Evolutionary conservation across 495 filamentous ascomycete genomes (phyloP), one percentile per base, ranked within the genome.

Genomic region (Chlorociboria aeruginascens): DNA sequence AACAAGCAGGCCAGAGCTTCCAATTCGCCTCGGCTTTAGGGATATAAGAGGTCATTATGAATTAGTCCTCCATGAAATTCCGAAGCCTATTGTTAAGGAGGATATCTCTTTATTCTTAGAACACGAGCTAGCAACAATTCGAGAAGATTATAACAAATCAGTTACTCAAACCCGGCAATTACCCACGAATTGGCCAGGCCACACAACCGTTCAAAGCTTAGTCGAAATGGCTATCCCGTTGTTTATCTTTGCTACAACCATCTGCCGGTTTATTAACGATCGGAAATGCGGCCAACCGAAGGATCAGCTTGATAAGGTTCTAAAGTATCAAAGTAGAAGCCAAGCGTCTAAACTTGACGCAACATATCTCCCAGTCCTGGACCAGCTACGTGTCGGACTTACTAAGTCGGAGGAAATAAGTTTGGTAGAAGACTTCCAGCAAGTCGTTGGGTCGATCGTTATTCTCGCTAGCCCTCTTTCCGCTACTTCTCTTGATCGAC

Each of bases 291-390:
- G 34, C 14, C 2, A 36, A 3, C 34, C 34, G 1, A 6, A 36
- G 11, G 14, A 36, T 2, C 11, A 36, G 6, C 14, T 6, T 12
- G 14, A 1, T 2, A 36, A 12, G 34, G 34, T 36, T 6, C 6
- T 36, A 6, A 14, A 36, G 6, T 36, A 36, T 36, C 34, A 6
- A 6, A 36, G 2, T 3, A 36, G 6, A 36, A 36, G 34, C 34
- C 34, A 36, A 14, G 34, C 2, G 6, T 14, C 14, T 2, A 6
- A 36, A 45, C 54, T 65, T 32, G 54, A 63, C 40, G 48, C 44
- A 33, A 63, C 63, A 3, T 65, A 65, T 49, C 63, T 61, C 32
- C 63, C 58, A 20, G 48, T 67, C 36, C 52, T 67, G 3, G 25
- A 59, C 25, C 57, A 59, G 48, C 46, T 64, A 7, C 38, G 1